Percentiles rank a stretch among this genome's conserved stretches.
phyloP scores from a whole-genome alignment of 2,329 filamentous ascomycete genomes.

The Celoporthe dispersa region DNA sequence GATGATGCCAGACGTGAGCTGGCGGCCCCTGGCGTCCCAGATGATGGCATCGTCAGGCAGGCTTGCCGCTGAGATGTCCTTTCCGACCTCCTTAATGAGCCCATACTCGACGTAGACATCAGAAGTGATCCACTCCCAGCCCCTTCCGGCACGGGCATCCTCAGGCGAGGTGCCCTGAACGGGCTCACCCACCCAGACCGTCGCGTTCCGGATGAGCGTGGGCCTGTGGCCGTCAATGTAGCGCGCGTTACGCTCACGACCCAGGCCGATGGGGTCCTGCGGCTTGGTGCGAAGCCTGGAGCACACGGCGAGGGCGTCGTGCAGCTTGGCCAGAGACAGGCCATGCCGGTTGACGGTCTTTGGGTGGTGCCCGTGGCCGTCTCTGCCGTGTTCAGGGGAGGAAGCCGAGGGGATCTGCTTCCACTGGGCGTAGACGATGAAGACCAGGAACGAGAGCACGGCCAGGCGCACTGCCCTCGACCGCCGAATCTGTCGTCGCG shows the following conservation, averaged over 20 bases:
- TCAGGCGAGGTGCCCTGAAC: conserved; percentile 53
- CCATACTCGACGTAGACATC: conserved; percentile 66
- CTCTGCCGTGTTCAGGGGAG: neutral
- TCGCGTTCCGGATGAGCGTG: conserved; percentile 68
- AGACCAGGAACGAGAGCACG: conserved; percentile 52
- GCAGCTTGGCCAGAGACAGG: conserved; percentile 58
- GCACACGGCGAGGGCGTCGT: conserved; percentile 60
- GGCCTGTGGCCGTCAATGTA: conserved; percentile 62
- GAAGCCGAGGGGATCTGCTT: conserved; percentile 39
- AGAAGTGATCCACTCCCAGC: conserved; percentile 62
- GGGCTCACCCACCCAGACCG: conserved; percentile 69
- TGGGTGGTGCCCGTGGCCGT: neutral
- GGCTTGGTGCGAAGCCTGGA: conserved; percentile 58
- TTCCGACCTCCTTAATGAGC: conserved; percentile 59
- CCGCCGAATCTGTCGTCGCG: conserved; percentile 44
- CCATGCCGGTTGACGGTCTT: conserved; percentile 33
- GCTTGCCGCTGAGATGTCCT: conserved; percentile 45
- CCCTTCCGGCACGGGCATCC: conserved; percentile 61
- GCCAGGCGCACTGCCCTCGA: conserved; percentile 50
- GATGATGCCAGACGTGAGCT: conserved; percentile 68
- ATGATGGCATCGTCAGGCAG: conserved; percentile 54
- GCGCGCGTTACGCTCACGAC: conserved; percentile 64
- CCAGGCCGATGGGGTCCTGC: conserved; percentile 57
- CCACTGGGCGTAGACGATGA: conserved; percentile 53
- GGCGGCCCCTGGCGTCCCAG: conserved; percentile 63